Evolutionary conservation across 1,284 basidiomycete species (phyloP), one percentile per base, ranked within the genome.

Genomic region (Trametes pubescens): DNA sequence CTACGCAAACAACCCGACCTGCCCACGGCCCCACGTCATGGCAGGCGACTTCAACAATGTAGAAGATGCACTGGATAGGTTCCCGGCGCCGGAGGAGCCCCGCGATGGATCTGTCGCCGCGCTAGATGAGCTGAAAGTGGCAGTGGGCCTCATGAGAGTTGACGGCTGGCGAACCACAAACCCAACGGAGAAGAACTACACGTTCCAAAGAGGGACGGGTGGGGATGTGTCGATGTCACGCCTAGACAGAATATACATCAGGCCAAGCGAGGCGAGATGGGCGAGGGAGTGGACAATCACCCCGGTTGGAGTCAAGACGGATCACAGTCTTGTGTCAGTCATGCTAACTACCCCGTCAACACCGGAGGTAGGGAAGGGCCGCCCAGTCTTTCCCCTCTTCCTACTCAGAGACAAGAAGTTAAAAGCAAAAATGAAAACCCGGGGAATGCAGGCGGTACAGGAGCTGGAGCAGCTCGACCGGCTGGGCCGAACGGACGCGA

Each of bases 11-110:
- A n/a, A 29, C 4, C 51, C 58, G 0, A 29, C 57, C 0, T 37
- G 72, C 0, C 72, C 64, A 0, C 53, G 51, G 24, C 77, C 77
- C 0, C 74, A 80, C 46, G 49, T 81, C 0, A 68, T 82, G 51
- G 47, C 77, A 0, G 81, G 82, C 0, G 80, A 83, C 62, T 81
- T 80, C 49, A 84, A 83, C 56, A 68, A 81, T 4, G 77, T 79
- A 0, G 79, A 83, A 65, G 76, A 80, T 2, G 14, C 24, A 11
- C 9, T 48, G 2, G 47, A 48, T 16, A 7, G 47, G 18, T 2
- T 48, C 47, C 47, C 47, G 24, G 16, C 6, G 14, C 5, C 47
- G 14, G 47, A 8, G 18, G 35, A 16, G 6, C 5, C 1, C 2
- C 77, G 14, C 0, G 77, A 81, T 37, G 22, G 35, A 0, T n/a